Base-by-base conservation (phyloP, 495 filamentous ascomycete species). In the Letharia lupina region DNA sequence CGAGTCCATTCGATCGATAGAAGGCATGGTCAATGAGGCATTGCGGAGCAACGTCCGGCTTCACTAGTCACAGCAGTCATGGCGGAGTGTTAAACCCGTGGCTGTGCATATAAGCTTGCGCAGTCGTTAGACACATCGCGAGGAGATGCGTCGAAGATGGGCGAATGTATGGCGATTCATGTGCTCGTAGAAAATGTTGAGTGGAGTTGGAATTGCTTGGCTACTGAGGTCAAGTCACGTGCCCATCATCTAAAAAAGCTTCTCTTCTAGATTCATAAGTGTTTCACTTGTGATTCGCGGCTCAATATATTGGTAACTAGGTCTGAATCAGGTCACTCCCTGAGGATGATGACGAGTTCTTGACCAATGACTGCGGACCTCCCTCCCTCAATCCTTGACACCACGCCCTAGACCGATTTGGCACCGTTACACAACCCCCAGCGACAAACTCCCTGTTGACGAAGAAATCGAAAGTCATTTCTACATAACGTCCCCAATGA, bases 21-120 rank as follows among this genome's bases (percentile, higher is more conserved):
- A 45, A 37, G 63, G 42, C 63, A 65, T 65, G 33, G 33, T 65
- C 47, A 45, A 58, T 37, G 18, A 10, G 47, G 31, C 9, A 60
- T 20, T 18, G 57, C 28, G 48, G 12, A 61, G 16, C 20, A 39
- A 48, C 37, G 50, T 40, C n/a, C 35, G 58, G 35, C 59, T 61
- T 40, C 45, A 40, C 8, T 44, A 28, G 12, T 40, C 13, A 37
- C 39, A 20, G 40, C 52, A 48, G 56, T 60, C 42, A 65, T 65
- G 63, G 23, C 39, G 44, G 23, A 39, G 23, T 40, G 28, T 45
- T 47, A 20, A 35, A 60, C 40, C 28, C 11, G 20, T 20, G 28
- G 47, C 47, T 28, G 37, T 54, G 62, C 23, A 56, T 52, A 39
- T 11, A 33, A 18, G 37, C 47, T 39, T 28, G 54, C 45, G 52